Percentiles rank a stretch among this genome's conserved stretches.
Conservation (phyloP, 441 rosid species). For the Erodium trifolium region DNA sequence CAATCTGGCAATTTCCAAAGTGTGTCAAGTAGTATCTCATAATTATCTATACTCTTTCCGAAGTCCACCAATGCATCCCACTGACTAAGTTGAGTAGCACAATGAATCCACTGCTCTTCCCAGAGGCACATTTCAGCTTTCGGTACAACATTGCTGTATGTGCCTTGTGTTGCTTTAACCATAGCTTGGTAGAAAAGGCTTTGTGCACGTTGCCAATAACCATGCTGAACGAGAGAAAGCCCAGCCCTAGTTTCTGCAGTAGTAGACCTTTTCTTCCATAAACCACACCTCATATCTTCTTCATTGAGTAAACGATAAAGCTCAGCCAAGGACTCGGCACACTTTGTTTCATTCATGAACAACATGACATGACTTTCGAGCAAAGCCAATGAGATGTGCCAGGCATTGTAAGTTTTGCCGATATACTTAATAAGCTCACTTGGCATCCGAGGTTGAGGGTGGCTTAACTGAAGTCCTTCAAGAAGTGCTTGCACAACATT, state of each 20-base stretch:
- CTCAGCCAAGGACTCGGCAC: constrained; percentile 93
- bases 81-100: constrained; percentile 90
- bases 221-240: constrained; percentile 93
- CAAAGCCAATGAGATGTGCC: constrained; percentile 88
- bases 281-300: constrained; percentile 97
- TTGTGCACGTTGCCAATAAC: constrained; percentile 95
- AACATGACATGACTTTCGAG: constrained; percentile 90
- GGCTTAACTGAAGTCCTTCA: constrained; percentile 97
- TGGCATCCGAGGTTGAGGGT: constrained; percentile 98
- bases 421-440: constrained; percentile 94
- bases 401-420: constrained; percentile 95
- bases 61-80: constrained; percentile 96
- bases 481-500: constrained; percentile 98
- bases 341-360: constrained; percentile 64
- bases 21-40: constrained; percentile 87
- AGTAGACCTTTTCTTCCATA: constrained; percentile 90
- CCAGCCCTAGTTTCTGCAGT: constrained; percentile 95
- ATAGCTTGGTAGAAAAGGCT: constrained; percentile 90
- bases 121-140: constrained; percentile 99
- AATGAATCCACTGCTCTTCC: constrained; percentile 99
- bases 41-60: constrained; percentile 85
- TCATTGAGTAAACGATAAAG: constrained; percentile 88
- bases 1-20: constrained; percentile 98
- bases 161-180: constrained; percentile 98
- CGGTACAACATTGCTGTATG: constrained; percentile 85